Base-by-base conservation (phyloP, 1,284 basidiomycete genomes). In the Apiotrichum akiyoshidainum region DNA sequence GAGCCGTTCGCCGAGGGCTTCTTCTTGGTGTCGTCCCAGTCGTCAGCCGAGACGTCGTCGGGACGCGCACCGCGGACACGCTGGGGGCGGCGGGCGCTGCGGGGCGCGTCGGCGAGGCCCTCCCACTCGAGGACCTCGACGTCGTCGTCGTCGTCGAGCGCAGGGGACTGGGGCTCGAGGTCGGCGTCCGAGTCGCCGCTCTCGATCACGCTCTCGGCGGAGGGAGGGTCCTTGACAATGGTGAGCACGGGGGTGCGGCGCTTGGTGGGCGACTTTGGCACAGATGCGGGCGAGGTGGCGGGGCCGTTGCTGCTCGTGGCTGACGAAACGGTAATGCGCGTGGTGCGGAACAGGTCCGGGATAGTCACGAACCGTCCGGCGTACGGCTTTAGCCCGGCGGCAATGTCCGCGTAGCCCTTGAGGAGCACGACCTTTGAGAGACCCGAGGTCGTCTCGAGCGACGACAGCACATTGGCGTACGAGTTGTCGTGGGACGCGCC, bases 401-500 rank as follows among this genome's bases (percentile, higher is more conserved):
- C 79, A n/a, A 80, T 71, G 47, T 81, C 80, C 53, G 77, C 74
- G 54, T 79, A 77, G 37, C 78, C 80, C 70, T 83, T 81, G n/a
- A 89, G 76, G 46, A 87, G 72, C 39, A 87, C 82, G 22, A 90
- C 71, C 72, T 89, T 90, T 44, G 86, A 83, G 13, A 56, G 46
- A 16, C 55, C 56, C 17, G 49, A 34, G 9, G 57, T 60, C 19
- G 58, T 64, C 46, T 52, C 52, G 40, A 67, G 68, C 56, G 80
- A 72, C 47, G 80, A 78, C 53, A 87, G 80, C 78, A 82, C 44
- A 79, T 80, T 58, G 68, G 83, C 72, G 74, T 89, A 89, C 64
- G 86, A 86, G 73, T 85, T 86, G 75, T 89, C 86, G 71, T 88
- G 86, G 63, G 84, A 85, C 58, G 86, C 85, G 53, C 84, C 84